Conservation (phyloP, 495 filamentous ascomycete species). For the Neurospora sp. region DNA sequence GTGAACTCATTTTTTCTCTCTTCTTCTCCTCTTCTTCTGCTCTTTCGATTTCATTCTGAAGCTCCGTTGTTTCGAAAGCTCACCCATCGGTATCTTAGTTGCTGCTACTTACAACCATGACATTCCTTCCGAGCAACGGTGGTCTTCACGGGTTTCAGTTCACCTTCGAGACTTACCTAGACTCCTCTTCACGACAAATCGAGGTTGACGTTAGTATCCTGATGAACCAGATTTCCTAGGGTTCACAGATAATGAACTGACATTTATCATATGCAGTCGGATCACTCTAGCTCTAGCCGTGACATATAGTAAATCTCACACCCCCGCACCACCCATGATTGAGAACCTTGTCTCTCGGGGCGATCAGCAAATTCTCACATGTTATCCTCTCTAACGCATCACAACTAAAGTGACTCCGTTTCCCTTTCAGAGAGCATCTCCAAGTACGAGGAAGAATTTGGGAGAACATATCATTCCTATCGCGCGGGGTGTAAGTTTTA, state of each 20-base stretch:
- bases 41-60: background rate
- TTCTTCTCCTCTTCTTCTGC: background rate
- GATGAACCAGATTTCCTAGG: background rate
- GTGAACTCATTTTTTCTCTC: background rate
- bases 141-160: slow-evolving; percentile 19
- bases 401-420: slow-evolving; percentile 19
- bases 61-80: background rate
- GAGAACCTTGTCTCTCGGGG: background rate
- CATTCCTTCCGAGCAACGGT: slow-evolving; percentile 1
- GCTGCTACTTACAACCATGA: background rate
- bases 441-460: slow-evolving; percentile 47
- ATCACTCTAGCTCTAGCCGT: background rate
- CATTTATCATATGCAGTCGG: background rate
- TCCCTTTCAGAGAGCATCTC: slow-evolving; percentile 31
- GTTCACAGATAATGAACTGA: background rate
- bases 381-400: background rate
- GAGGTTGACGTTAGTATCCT: slow-evolving; percentile 23
- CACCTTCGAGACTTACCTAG: slow-evolving; percentile 24
- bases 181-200: slow-evolving; percentile 12
- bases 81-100: background rate
- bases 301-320: slow-evolving; percentile 8
- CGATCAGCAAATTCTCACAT: background rate
- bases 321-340: background rate
- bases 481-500: slow-evolving; percentile 29
- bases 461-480: slow-evolving; percentile 53